These are phyloP conservation scores for Entophlyctis luteolus DNA, from an alignment of 192 early-diverging fungal species.

Conservation along the genomic window DNA sequence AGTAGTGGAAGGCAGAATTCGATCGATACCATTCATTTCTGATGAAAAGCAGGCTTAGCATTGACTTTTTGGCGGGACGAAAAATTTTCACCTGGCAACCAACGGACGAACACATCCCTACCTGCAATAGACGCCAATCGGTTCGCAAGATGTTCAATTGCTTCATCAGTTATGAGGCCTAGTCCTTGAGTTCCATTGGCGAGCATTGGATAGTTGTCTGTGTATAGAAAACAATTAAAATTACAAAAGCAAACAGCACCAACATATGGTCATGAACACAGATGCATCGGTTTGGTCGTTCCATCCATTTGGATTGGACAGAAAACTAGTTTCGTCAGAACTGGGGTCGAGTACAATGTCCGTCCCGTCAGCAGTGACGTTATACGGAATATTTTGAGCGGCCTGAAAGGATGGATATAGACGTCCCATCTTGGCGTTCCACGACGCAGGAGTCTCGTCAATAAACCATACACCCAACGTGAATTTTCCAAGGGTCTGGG, in stretches of 20 bases:
- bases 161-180: slow-evolving; percentile 6
- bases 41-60: background rate
- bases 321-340: background rate
- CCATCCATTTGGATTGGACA: background rate
- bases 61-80: too few species aligned
- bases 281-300: background rate
- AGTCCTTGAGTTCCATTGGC: background rate
- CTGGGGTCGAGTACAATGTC: background rate
- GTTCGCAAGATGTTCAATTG: background rate
- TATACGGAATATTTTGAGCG: slow-evolving; percentile 1
- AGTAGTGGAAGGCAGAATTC: too few species aligned
- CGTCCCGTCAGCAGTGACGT: background rate
- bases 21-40: slow-evolving; percentile 25
- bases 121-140: background rate
- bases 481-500: too few species aligned
- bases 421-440: slow-evolving; percentile 10
- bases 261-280: slow-evolving; percentile 13
- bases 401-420: background rate
- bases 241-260: background rate
- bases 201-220: background rate
- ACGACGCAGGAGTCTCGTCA: background rate
- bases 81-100: background rate
- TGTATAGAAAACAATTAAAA: background rate
- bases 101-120: slow-evolving; percentile 4
- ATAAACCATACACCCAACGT: background rate